phyloP scores from a whole-genome alignment of 768 basidiomycete species.

The Mycena belliarum region DNA sequence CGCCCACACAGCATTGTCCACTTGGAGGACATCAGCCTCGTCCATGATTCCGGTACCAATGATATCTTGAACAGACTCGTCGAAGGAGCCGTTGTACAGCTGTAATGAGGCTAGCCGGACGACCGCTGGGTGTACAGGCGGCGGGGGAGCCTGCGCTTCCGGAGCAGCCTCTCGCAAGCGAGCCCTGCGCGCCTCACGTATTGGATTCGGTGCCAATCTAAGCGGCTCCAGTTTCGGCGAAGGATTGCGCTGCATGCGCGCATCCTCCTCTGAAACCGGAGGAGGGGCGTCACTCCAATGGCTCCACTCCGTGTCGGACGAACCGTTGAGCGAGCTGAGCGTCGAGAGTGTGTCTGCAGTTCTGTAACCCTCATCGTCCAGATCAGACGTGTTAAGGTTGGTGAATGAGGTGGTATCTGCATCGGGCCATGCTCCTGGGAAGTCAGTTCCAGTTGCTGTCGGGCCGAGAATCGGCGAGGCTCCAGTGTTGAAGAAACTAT shows the following conservation, averaged over 20 bases:
- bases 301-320: slow-evolving; percentile 34
- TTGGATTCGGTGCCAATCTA: slow-evolving; percentile 14
- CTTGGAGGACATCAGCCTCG: slow-evolving; percentile 31
- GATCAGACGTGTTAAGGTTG: slow-evolving; percentile 2
- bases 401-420: not conserved
- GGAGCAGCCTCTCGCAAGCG: not conserved
- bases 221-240: slow-evolving; percentile 32
- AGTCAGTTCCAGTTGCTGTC: not conserved
- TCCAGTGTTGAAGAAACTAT: slow-evolving; percentile 4
- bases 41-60: slow-evolving; percentile 36
- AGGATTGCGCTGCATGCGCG: slow-evolving; percentile 27
- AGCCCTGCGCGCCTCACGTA: not conserved
- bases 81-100: slow-evolving; percentile 51
- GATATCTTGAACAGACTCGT: slow-evolving; percentile 32
- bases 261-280: slow-evolving; percentile 28
- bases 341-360: slow-evolving; percentile 44
- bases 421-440: slow-evolving; percentile 21
- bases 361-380: slow-evolving; percentile 28
- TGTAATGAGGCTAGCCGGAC: slow-evolving; percentile 41
- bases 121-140: slow-evolving; percentile 28
- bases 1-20: slow-evolving; percentile 45
- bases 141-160: slow-evolving; percentile 11
- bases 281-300: slow-evolving; percentile 33
- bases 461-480: not conserved
- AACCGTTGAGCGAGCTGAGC: slow-evolving; percentile 47